phyloP scores from a whole-genome alignment of 169 alveolate species.

The Plasmodium inui region DNA sequence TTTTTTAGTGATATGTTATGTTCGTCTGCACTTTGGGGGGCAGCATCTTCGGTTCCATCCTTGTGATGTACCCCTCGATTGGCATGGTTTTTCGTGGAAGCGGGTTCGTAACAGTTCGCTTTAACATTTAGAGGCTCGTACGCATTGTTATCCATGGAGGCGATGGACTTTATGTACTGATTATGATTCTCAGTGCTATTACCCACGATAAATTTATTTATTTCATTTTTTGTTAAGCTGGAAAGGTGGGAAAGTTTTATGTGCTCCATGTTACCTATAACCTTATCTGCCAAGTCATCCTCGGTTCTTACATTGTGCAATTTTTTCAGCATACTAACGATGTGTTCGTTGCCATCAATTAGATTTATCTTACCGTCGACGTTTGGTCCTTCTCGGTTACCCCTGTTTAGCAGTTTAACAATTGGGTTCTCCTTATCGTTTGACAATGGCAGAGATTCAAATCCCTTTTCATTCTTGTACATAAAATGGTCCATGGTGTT shows the following conservation, averaged over 20 bases:
- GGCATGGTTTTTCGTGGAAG: neutral
- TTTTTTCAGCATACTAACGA: neutral
- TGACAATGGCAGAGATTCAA: neutral
- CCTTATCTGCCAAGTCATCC: neutral
- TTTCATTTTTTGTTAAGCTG: neutral
- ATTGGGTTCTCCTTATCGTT: neutral
- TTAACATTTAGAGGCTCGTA: neutral
- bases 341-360: neutral
- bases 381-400: neutral
- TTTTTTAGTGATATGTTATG: conserved; percentile 5
- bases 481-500: neutral
- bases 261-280: neutral
- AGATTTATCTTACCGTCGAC: neutral
- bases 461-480: neutral
- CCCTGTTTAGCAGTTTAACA: neutral
- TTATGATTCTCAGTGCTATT: neutral
- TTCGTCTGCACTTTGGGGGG: neutral
- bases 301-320: neutral
- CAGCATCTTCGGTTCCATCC: neutral
- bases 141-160: conserved; percentile 5
- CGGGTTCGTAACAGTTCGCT: neutral
- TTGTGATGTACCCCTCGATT: neutral
- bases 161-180: conserved; percentile 16
- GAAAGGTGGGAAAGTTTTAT: neutral
- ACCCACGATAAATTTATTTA: neutral